A percentile compares a stretch with the other conserved stretches of the same genome.
Evolutionary conservation across 768 basidiomycete species (phyloP).

Genomic region (Lactarius psammicola): DNA sequence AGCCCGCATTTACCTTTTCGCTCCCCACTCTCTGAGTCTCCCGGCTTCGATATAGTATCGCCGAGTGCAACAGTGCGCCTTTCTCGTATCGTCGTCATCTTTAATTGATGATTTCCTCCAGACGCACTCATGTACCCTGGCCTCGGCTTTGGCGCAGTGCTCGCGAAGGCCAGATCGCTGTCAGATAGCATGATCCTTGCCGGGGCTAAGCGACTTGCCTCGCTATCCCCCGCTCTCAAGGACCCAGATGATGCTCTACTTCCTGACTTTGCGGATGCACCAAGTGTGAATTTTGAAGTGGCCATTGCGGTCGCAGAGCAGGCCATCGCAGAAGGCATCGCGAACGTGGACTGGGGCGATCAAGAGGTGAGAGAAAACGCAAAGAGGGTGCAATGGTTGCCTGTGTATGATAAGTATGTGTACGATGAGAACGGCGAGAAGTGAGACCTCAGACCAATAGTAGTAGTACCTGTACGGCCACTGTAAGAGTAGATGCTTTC

Average conservation of each 20-base stretch:
- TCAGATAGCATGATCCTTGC: constrained; percentile 89
- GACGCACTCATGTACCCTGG: constrained; percentile 84
- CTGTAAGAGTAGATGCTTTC: constrained; percentile 6
- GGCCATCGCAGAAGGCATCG: constrained; percentile 69
- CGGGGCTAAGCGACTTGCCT: constrained; percentile 69
- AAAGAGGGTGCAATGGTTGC: constrained; percentile 55
- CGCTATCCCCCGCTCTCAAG: constrained; percentile 69
- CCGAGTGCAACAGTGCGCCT: constrained; percentile 64
- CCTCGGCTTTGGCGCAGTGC: constrained; percentile 76
- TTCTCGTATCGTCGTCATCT: not conserved
- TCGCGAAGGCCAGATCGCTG: constrained; percentile 59
- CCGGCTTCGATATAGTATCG: constrained; percentile 46
- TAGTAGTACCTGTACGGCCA: not conserved
- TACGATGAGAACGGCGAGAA: constrained; percentile 56
- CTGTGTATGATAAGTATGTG: constrained; percentile 61
- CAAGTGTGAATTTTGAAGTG: constrained; percentile 74
- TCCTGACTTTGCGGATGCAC: constrained; percentile 74
- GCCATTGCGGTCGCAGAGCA: constrained; percentile 78
- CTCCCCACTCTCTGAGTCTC: not conserved
- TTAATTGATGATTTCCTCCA: constrained; percentile 29
- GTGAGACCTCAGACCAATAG: constrained; percentile 28
- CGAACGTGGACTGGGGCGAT: constrained; percentile 56
- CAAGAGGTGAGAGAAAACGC: constrained; percentile 55
- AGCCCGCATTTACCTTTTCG: constrained; percentile 31
- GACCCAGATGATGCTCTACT: constrained; percentile 71